A percentile compares a stretch with the other conserved stretches of the same genome.
Evolutionary conservation across 2,329 filamentous ascomycete genomes (phyloP).

Genomic region (Fonsecaea nubica): DNA sequence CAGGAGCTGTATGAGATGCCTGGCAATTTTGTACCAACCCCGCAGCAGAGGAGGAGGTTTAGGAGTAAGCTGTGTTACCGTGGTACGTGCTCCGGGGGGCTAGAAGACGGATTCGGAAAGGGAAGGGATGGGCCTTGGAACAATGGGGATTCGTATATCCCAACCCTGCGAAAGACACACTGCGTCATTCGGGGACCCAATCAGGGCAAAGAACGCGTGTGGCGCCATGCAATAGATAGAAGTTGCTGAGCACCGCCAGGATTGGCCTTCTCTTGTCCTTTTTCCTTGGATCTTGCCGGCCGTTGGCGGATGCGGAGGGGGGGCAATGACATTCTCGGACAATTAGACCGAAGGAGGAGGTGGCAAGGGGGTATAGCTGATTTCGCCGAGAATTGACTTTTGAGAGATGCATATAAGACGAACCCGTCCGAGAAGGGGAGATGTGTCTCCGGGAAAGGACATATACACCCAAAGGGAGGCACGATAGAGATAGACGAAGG

Average conservation of each 20-base stretch:
- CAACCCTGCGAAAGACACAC: neutral
- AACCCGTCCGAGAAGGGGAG: neutral
- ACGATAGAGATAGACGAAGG: no score
- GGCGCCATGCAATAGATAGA: conserved; percentile 13
- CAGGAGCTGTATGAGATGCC: neutral
- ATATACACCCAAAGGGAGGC: no score
- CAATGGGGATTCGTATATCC: conserved; percentile 1
- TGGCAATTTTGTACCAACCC: conserved; percentile 1
- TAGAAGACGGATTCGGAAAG: conserved; percentile 7
- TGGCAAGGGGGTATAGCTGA: neutral
- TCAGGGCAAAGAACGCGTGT: conserved; percentile 5
- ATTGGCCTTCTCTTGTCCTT: conserved; percentile 6
- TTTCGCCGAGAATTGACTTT: neutral
- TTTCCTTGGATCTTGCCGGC: neutral
- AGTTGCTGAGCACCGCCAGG: conserved; percentile 3
- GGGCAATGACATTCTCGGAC: conserved; percentile 9
- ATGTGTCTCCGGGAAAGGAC: neutral
- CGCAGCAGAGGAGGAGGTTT: conserved; percentile 10
- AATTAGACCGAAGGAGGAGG: neutral
- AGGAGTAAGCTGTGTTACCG: conserved; percentile 12
- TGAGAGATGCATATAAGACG: neutral
- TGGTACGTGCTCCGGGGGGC: neutral
- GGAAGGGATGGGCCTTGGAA: conserved; percentile 9
- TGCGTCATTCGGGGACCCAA: conserved; percentile 9
- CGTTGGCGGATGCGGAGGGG: conserved; percentile 9